Evolutionary conservation across 2,329 filamentous ascomycete species (phyloP), one percentile per base, ranked within the genome.

Genomic region (Neodidymelliopsis sp.): DNA sequence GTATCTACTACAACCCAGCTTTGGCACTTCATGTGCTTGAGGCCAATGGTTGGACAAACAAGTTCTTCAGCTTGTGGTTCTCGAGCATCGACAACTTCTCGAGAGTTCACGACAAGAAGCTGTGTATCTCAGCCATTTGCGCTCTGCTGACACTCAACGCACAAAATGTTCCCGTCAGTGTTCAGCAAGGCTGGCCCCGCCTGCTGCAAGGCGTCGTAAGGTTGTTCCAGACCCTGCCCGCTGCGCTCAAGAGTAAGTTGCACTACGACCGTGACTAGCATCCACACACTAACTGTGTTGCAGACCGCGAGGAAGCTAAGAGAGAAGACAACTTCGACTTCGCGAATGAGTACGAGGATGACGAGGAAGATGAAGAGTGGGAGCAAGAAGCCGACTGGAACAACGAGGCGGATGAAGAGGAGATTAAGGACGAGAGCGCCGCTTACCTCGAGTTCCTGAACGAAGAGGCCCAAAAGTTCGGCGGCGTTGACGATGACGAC

Each of bases 1-100:
- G 90, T 45, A 91, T 97, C 65, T 96, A 97, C 81, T 99, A 99
- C 81, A 97, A 96, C 77, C 92, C 94, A 1, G 76, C 88, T 33
- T 81, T 97, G 51, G 84, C 91, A 18, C 82, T 99, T 16, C 87
- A 91, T 54, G 85, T 96, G 27, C 82, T 99, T n/a, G 94, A 99
- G 77, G 77, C 81, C 42, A 93, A 95, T 66, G 88, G 85, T 53
- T 97, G 92, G 93, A 97, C 94, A 6, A 97, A 97, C 77, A 95
- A 95, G 70, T 99, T 99, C 78, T 99, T 99, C 80, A 96, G 90
- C 75, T 79, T 95, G 50, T 99, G 94, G 94, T 99, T 99, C 74
- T 90, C 90, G 30, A 95, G 87, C 76, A 99, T 99, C 77, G 89
- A 96, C 55, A 87, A 85, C 66, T 97, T 99, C 77, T 89, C 85